A percentile compares a stretch with the other conserved stretches of the same genome.
Evolutionary conservation across 139 green algal genomes (phyloP).

Genomic region (Axilococcus clingmanii): DNA sequence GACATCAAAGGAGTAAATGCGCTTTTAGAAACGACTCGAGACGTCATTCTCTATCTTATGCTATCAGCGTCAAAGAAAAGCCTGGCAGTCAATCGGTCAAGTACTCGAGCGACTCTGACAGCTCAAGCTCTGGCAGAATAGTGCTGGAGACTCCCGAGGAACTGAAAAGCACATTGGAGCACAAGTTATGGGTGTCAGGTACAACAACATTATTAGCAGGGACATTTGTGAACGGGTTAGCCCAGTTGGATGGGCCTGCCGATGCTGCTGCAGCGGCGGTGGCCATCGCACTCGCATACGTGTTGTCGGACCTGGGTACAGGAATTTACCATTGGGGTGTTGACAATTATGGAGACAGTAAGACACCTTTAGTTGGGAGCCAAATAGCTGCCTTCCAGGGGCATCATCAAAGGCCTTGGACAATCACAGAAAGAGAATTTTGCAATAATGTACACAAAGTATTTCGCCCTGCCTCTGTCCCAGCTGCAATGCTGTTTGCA

Average conservation of each 20-base stretch:
- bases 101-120: too few species aligned
- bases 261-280: conserved; percentile 11
- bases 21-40: too few species aligned
- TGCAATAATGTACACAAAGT: conserved; percentile 90
- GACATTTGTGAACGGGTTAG: conserved; percentile 15
- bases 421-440: conserved; percentile 94
- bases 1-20: too few species aligned
- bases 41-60: too few species aligned
- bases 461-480: conserved; percentile 23
- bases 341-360: conserved; percentile 66
- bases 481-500: conserved; percentile 16
- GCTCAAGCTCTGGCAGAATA: conserved; percentile 13
- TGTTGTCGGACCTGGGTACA: conserved; percentile 6
- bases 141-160: conserved; percentile 39
- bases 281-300: conserved; percentile 4
- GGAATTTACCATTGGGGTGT: conserved; percentile 21
- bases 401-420: conserved; percentile 90
- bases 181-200: conserved; percentile 37
- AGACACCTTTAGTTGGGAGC: conserved; percentile 81
- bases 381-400: conserved; percentile 94
- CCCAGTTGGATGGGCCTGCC: background rate
- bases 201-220: conserved; percentile 38
- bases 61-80: too few species aligned
- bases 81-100: background rate
- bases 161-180: conserved; percentile 40